Base-by-base conservation (phyloP, 306 rosid species). In the Ceratonia siliqua region DNA sequence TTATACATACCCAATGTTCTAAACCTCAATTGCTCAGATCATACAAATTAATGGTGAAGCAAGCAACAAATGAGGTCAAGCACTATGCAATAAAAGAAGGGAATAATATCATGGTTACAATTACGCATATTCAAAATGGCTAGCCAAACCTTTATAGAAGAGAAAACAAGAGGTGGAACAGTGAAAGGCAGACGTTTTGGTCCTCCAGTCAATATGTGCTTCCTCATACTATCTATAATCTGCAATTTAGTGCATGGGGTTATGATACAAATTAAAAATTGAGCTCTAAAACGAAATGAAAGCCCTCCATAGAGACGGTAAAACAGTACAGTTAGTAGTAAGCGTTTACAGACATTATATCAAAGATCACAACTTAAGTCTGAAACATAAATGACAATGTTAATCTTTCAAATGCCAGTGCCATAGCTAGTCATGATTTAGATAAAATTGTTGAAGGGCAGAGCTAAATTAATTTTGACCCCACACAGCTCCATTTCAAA, bases 141-240 rank as follows among this genome's bases (percentile, higher is more conserved):
- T 78, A 74, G 57, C 35, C 82, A 78, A 75, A 95, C 99, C 99
- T 95, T 95, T 17, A 95, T 83, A 53, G 92, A 87, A 82, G 92
- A 87, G 87, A 92, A 90, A 68, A 95, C 86, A 30, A 95, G 87
- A 80, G 99, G 89, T 36, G 99, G 98, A 78, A 90, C 78, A 21
- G 98, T 95, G 79, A 86, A 95, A 39, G 92, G 96, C n/a, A 95
- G 81, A 52, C 99, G 98, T 81, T 82, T 92, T 50, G 94, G 83
- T 81, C 98, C 99, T 82, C 99, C 99, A 14, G 85, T 74, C 78
- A 89, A 68, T 82, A 95, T 81, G 76, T 95, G 97, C 86, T 92
- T 89, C 87, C 86, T 86, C 82, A 92, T 88, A 59, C 93, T 89
- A 63, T 85, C 84, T 75, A 92, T 92, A 72, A 95, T 90, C 99